Evolutionary conservation across 2,329 filamentous ascomycete species (phyloP).

Genomic region (Fusarium nygamai): DNA sequence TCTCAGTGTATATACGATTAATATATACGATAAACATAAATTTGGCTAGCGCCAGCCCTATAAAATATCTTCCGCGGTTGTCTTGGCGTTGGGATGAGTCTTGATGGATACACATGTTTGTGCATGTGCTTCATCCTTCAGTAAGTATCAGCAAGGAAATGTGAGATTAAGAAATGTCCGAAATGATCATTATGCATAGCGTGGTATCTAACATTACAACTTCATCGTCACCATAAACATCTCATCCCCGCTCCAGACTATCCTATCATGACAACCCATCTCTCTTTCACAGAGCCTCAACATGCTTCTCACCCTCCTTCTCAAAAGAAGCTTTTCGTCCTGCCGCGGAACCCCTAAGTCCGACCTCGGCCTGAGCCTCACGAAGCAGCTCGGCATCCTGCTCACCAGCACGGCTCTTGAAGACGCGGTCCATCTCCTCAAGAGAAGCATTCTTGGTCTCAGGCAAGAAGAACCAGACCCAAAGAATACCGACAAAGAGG

Average conservation of each 20-base stretch:
- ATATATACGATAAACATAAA: no score
- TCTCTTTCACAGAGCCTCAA: constrained; percentile 3
- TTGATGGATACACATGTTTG: neutral
- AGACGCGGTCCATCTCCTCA: constrained; percentile 65
- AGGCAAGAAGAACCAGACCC: constrained; percentile 61
- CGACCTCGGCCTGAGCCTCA: constrained; percentile 38
- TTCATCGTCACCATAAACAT: neutral
- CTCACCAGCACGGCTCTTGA: constrained; percentile 52
- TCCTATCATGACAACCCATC: neutral
- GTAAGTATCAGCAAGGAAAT: no score
- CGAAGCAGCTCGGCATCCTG: constrained; percentile 33
- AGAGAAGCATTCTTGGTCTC: constrained; percentile 66
- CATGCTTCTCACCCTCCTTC: constrained; percentile 16
- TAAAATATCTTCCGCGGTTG: neutral
- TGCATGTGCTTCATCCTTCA: no score
- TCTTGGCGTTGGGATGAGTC: neutral
- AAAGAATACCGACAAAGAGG: constrained; percentile 57
- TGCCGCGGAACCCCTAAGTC: neutral
- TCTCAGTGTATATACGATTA: neutral
- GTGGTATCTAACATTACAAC: neutral
- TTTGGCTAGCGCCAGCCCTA: neutral
- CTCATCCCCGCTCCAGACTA: neutral
- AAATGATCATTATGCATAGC: neutral
- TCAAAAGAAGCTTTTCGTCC: constrained; percentile 2
- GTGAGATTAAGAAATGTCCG: neutral